Evolutionary conservation across 2,329 filamentous ascomycete species (phyloP), one percentile per base, ranked within the genome.

Genomic region (Fusarium sterilihyphosum): DNA sequence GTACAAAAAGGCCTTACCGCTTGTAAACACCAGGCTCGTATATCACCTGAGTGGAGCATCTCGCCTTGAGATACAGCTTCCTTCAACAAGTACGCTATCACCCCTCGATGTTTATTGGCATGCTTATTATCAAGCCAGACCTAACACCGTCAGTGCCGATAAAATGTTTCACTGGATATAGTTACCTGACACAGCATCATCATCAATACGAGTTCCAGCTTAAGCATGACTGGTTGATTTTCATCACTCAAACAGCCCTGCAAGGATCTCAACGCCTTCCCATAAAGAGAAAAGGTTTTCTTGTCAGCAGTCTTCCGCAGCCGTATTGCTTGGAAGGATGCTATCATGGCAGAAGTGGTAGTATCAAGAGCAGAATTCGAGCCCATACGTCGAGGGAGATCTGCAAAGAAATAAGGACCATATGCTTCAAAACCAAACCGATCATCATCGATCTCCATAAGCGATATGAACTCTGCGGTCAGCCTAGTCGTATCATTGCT

Each of bases 51-150:
- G 22, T 70, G 50, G 16, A 70, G 41, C 5, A 54, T 47, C 24
- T 26, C 20, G 5, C 61, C 44, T 17, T 72, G 69, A 10, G 26
- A 49, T 14, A 68, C 24, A 8, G 57, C 58, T 12, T 68, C 63
- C 11, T 72, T 54, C 4, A 68, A 17, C 1, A 72, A 38, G 14
- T 72, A 49, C 0, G 57, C 57, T 16, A 72, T 56, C 0, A 72
- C 22, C 1, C 41, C 62, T 18, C 69, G 52, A 22, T 72, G 69
- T 11, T 56, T 72, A 2, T 72, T 65, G 2, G 68, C 46, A 4
- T 67, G 47, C 2, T 72, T 72, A 12, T 70, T 71, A 12, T 72
- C 69, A n/a, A 72, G 35, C 69, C 69, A 72, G 18, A 68, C 11
- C 69, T 71, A 16, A 18, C 1, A 37, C 1, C 11, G 13, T 70